Evolutionary conservation across 1,284 basidiomycete genomes (phyloP).

Genomic region (Ganoderma sp.): DNA sequence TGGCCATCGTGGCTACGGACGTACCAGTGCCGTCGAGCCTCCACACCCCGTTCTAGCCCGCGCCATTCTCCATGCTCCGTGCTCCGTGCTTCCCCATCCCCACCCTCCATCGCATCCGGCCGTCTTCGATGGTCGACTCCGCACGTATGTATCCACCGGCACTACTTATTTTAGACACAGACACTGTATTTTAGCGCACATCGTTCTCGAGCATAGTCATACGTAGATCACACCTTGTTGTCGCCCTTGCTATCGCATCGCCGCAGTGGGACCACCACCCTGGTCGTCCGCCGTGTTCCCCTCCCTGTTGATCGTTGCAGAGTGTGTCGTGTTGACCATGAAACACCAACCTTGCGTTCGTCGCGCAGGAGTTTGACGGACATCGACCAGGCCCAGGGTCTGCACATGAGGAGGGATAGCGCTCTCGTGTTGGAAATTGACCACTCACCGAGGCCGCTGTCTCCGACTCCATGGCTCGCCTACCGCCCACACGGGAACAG

Average conservation of each 20-base stretch:
- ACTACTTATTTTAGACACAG: conserved; percentile 18
- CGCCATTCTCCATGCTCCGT: not conserved
- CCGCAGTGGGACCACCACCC: not conserved
- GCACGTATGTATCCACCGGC: conserved; percentile 1
- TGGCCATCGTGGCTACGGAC: conserved; percentile 57
- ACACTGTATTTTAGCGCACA: conserved; percentile 22
- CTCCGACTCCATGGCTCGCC: conserved; percentile 11
- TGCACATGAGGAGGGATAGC: not conserved
- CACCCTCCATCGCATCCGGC: not conserved
- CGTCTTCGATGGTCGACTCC: not conserved
- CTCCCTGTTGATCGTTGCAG: not conserved
- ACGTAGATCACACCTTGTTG: conserved; percentile 10
- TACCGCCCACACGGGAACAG: conserved; percentile 6
- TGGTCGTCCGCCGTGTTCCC: not conserved
- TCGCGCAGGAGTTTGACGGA: not conserved
- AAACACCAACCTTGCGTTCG: conserved; percentile 1
- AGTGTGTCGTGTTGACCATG: not conserved
- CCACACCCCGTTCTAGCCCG: not conserved
- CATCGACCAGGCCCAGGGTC: not conserved
- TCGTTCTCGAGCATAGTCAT: conserved; percentile 5
- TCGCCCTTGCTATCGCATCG: conserved; percentile 8
- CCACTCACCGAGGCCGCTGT: not conserved
- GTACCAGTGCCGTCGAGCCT: conserved; percentile 28
- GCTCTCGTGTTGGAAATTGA: not conserved
- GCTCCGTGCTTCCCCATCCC: not conserved